Base-by-base conservation (phyloP, 2,329 filamentous ascomycete genomes). In the Hymenoscyphus linearis region DNA sequence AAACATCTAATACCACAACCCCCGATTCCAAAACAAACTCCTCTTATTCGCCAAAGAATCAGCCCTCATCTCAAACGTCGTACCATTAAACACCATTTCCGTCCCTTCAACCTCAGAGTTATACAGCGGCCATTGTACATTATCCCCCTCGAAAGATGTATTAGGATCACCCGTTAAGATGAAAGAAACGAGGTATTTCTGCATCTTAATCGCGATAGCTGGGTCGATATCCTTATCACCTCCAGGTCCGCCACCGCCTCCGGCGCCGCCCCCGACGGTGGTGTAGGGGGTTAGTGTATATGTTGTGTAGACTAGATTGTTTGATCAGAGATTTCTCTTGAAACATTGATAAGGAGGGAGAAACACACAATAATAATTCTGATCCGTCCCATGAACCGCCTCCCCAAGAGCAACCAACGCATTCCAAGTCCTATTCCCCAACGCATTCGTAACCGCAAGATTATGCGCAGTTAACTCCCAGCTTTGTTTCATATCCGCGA, bases 401-500 rank as follows among this genome's bases (percentile, higher is more conserved):
- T 62, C 22, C 25, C 64, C 72, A 2, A 76, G 63, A 13, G 68
- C 69, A 25, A 74, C 70, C 66, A 70, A 65, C 1, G 70, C 72
- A 61, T 75, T 76, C 73, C 72, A 76, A 4, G 73, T 75, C 47
- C 75, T 62, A 66, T 75, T 75, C 6, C 71, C 64, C 26, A 75
- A 58, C 26, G 72, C 73, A 12, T 72, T 67, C 1, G 73, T 76
- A 0, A 75, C 59, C 4, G 73, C 74, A 25, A 73, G 65, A 63
- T 75, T 70, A 53, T 75, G 68, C 3, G 71, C 71, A 1, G 71
- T 73, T 25, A 74, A 62, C 59, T 75, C 71, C 52, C 75, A 71
- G 3, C 67, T 69, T 62, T 75, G 73, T 62, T 73, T 71, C 65
- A 75, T 75, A 56, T 76, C 73, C 7, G 71, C 60, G 52, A 75